Percentiles rank a stretch among this genome's conserved stretches.
phyloP scores from a whole-genome alignment of 176 grass and related monocot species.

The Pontederia crassipes region DNA sequence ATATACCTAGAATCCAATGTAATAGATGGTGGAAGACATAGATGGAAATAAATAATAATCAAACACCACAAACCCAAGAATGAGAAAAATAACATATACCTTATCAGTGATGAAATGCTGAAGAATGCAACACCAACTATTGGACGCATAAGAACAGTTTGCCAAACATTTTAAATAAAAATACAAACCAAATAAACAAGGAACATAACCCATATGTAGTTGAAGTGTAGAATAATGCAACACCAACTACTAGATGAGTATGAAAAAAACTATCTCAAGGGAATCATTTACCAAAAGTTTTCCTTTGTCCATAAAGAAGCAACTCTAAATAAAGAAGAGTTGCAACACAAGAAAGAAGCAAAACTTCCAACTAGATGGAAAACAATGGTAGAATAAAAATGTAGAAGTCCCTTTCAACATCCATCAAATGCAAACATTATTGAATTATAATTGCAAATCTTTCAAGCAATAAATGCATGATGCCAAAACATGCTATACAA shows the following conservation, averaged over 20 bases:
- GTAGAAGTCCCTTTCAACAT: conserved; percentile 15
- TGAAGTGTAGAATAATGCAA: conserved; percentile 54
- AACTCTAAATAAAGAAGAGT: conserved; percentile 60
- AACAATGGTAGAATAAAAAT: conserved; percentile 64
- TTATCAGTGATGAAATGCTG: too few species aligned
- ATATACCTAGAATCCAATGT: too few species aligned
- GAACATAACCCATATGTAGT: conserved; percentile 38
- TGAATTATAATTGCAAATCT: conserved; percentile 24
- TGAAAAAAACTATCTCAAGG: conserved; percentile 7
- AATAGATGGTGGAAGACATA: too few species aligned
- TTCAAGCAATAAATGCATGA: conserved; percentile 9
- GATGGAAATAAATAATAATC: too few species aligned
- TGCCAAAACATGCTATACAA: too few species aligned
- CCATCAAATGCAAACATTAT: neutral
- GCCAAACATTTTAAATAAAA: too few species aligned
- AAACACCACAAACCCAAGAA: too few species aligned
- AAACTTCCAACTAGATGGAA: conserved; percentile 66
- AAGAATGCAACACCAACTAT: too few species aligned
- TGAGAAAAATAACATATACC: too few species aligned
- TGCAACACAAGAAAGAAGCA: conserved; percentile 55
- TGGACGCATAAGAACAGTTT: too few species aligned
- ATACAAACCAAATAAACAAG: too few species aligned
- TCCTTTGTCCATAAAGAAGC: conserved; percentile 46
- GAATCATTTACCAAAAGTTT: conserved; percentile 66
- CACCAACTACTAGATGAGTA: conserved; percentile 45